Conservation (phyloP, 164 flowering plant species). For the Magnolia changhungtana region DNA sequence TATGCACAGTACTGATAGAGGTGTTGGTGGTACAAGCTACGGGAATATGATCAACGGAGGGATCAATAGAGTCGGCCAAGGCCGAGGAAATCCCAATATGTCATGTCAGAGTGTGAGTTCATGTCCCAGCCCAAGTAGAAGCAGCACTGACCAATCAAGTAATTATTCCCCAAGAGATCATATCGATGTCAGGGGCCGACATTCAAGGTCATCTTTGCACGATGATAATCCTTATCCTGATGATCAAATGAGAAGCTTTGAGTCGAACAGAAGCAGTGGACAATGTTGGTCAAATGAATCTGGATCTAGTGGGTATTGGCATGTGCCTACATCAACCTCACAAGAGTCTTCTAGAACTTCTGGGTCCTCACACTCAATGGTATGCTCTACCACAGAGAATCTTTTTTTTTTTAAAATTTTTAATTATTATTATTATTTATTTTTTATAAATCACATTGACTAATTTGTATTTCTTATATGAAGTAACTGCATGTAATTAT, state of each 20-base stretch:
- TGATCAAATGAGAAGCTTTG: conserved; percentile 8
- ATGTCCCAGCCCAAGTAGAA: conserved; percentile 11
- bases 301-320: conserved; percentile 2
- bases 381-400: neutral
- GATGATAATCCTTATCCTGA: neutral
- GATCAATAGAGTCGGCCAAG: neutral
- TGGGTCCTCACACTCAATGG: conserved; percentile 11
- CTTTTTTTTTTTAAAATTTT: neutral
- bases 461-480: neutral
- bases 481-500: neutral
- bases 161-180: neutral
- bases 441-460: neutral
- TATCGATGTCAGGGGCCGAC: conserved; percentile 2
- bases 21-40: neutral
- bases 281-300: conserved; percentile 8
- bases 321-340: neutral
- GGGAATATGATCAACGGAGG: neutral
- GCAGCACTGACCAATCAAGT: neutral
- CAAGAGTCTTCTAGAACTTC: neutral
- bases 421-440: neutral
- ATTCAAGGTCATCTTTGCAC: neutral
- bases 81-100: neutral
- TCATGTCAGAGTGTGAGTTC: conserved; percentile 10
- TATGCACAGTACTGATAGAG: neutral
- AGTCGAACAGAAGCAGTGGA: neutral